phyloP scores from a whole-genome alignment of 441 rosid species.

The Adansonia rubrostipa region DNA sequence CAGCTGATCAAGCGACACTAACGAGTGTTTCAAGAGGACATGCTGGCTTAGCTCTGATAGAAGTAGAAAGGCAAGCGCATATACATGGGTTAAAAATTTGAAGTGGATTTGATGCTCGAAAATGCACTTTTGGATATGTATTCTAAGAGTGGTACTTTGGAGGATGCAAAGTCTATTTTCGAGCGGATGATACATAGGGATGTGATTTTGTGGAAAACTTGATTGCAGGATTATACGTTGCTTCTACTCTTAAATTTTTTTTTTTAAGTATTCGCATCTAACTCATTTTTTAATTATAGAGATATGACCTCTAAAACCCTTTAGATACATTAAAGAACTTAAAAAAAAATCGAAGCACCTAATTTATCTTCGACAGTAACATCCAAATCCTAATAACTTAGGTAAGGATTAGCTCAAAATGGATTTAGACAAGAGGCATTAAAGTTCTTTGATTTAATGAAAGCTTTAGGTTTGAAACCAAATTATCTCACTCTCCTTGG shows the following conservation, averaged over 20 bases:
- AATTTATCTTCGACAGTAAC: too few relatives aligned
- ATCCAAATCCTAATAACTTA: too few relatives aligned
- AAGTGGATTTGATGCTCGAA: not conserved
- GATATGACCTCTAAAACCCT: too few relatives aligned
- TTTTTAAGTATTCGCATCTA: too few relatives aligned
- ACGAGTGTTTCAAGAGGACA: not conserved
- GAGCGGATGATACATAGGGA: not conserved
- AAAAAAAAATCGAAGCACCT: too few relatives aligned
- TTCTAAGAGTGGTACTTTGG: not conserved
- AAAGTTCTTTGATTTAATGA: slow-evolving; percentile 57
- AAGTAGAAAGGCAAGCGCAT: not conserved
- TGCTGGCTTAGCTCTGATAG: not conserved
- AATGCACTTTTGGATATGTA: not conserved
- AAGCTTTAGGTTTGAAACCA: slow-evolving; percentile 51
- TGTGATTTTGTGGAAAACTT: slow-evolving; percentile 21
- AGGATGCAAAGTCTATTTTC: not conserved
- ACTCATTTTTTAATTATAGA: too few relatives aligned
- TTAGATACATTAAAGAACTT: too few relatives aligned
- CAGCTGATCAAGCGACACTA: slow-evolving; percentile 52
- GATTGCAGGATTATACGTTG: slow-evolving; percentile 24
- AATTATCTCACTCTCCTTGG: slow-evolving; percentile 65
- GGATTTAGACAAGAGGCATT: slow-evolving; percentile 47
- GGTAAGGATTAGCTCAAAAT: too few relatives aligned
- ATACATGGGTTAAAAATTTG: not conserved
- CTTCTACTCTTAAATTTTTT: too few relatives aligned